phyloP scores from a whole-genome alignment of 805 yeast species.

The Kuraishia ogatae region DNA sequence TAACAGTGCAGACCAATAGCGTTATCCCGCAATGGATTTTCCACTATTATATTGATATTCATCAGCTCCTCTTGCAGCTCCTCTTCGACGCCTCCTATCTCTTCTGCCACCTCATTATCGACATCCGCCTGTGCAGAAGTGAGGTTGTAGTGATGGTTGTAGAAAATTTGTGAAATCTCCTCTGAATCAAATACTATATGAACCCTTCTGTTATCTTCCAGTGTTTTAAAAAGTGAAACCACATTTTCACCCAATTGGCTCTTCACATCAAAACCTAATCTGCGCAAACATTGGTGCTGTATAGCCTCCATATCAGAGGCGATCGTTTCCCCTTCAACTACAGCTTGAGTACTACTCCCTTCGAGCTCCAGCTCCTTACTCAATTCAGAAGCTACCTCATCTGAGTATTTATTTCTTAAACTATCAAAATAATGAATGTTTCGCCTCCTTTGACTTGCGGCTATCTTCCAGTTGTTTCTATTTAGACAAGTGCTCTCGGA shows the following conservation, averaged over 20 bases:
- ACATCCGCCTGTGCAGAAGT: neutral
- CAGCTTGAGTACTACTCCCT: neutral
- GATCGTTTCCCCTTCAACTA: neutral
- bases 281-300: neutral
- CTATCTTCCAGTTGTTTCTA: neutral
- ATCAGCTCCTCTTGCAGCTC: conserved; percentile 5
- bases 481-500: neutral
- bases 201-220: conserved; percentile 2
- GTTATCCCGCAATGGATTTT: conserved; percentile 1
- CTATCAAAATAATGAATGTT: neutral
- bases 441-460: neutral
- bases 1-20: conserved; percentile 7
- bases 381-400: neutral
- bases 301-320: neutral
- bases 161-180: conserved; percentile 1
- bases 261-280: conserved; percentile 2
- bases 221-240: conserved; percentile 4
- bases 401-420: neutral
- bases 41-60: conserved; percentile 7
- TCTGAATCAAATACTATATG: conserved; percentile 6
- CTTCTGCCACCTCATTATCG: conserved; percentile 1
- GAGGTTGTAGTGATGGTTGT: neutral
- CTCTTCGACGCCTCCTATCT: neutral
- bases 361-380: neutral
- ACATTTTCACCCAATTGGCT: conserved; percentile 6